Evolutionary conservation across 2,329 filamentous ascomycete species (phyloP).

Genomic region (Alternaria postmessia): DNA sequence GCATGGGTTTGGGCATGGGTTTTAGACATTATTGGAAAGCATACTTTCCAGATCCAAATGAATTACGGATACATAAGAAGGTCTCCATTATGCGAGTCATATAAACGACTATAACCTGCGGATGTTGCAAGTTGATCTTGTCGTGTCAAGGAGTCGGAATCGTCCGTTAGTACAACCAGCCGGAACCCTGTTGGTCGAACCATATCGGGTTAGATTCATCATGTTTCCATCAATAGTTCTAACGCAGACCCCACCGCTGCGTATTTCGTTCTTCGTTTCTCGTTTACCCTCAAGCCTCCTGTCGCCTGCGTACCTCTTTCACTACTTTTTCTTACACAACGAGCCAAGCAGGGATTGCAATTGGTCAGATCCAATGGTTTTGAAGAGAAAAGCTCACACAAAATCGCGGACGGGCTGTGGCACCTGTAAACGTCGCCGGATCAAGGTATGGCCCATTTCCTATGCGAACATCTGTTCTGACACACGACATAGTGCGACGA

Average conservation of each 20-base stretch:
- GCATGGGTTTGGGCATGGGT: neutral
- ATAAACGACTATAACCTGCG: neutral
- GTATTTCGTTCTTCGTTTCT: conserved; percentile 22
- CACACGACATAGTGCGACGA: conserved; percentile 22
- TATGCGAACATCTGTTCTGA: neutral
- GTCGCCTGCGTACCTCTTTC: neutral
- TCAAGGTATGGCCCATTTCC: conserved; percentile 23
- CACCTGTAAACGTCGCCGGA: conserved; percentile 31
- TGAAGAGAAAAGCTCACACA: conserved; percentile 24
- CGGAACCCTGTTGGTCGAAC: neutral
- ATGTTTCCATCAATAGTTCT: no score
- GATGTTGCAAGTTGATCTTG: neutral
- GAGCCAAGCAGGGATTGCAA: neutral
- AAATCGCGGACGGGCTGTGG: conserved; percentile 29
- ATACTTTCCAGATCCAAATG: neutral
- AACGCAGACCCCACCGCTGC: neutral
- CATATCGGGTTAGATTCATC: neutral
- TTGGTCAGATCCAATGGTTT: neutral
- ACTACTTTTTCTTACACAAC: neutral
- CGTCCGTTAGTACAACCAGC: neutral
- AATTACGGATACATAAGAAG: neutral
- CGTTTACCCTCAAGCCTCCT: neutral
- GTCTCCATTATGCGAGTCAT: neutral
- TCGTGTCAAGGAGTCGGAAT: neutral
- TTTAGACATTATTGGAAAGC: neutral